These are phyloP conservation scores for Juncus effusus DNA, from an alignment of 176 grass and related monocot genomes.

Conservation along the genomic window DNA sequence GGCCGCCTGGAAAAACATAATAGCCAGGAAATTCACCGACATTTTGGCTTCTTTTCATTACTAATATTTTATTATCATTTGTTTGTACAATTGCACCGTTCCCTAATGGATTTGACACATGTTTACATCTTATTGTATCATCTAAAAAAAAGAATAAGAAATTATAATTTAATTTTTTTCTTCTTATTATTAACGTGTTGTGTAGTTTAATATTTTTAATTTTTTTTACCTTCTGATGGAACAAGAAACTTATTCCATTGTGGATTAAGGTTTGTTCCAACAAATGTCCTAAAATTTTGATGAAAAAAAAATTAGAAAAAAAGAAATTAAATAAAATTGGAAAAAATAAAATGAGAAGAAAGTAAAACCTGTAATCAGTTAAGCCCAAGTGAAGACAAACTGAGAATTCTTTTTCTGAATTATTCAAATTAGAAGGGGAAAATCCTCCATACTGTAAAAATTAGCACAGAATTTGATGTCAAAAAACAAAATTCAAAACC, in stretches of 20 bases:
- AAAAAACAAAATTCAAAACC: slow-evolving; percentile 12
- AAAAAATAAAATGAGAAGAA: slow-evolving; percentile 15
- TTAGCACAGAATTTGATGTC: slow-evolving; percentile 2
- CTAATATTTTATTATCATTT: slow-evolving; percentile 70
- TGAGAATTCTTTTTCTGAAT: slow-evolving; percentile 24
- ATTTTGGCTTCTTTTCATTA: slow-evolving; percentile 86
- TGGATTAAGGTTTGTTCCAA: slow-evolving; percentile 93
- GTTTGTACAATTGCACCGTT: slow-evolving; percentile 93
- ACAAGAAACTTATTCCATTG: slow-evolving; percentile 73
- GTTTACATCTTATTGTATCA: slow-evolving; percentile 61
- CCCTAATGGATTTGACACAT: slow-evolving; percentile 73
- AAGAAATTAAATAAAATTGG: slow-evolving; percentile 8
- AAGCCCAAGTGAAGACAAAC: slow-evolving; percentile 79
- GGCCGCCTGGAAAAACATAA: slow-evolving; percentile 92
- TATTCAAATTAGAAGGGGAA: slow-evolving; percentile 40
- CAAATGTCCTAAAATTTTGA: slow-evolving; percentile 67
- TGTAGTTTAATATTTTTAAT: slow-evolving; percentile 19
- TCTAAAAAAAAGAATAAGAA: slow-evolving; percentile 32
- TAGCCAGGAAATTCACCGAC: slow-evolving; percentile 85
- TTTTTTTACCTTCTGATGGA: slow-evolving; percentile 53
- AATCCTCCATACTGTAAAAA: slow-evolving; percentile 74
- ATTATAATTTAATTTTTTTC: slow-evolving; percentile 11
- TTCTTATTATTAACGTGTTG: not conserved
- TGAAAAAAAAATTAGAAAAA: slow-evolving; percentile 13
- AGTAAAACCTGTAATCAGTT: slow-evolving; percentile 79